phyloP scores from a whole-genome alignment of 257 asterid species.

The Solanum appendiculatum region DNA sequence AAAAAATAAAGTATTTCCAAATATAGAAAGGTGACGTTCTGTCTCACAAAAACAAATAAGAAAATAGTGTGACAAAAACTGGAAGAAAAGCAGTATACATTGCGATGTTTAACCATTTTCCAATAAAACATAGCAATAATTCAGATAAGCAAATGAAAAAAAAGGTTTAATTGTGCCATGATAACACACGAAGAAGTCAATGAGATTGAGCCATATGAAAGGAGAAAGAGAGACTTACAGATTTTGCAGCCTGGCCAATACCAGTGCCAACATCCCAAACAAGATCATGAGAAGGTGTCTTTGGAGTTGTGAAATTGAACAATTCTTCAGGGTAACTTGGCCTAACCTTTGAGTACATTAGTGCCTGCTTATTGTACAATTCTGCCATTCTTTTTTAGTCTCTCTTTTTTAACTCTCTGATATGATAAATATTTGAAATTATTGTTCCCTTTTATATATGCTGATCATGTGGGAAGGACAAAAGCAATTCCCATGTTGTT shows the following conservation, averaged over 20 bases:
- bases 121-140: neutral
- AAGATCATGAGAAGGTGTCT: neutral
- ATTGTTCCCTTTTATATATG: neutral
- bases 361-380: neutral
- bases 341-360: neutral
- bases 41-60: too few species aligned
- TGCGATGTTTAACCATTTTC: too few species aligned
- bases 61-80: too few species aligned
- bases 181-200: neutral
- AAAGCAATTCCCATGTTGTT: neutral
- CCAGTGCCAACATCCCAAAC: slow-evolving; percentile 2
- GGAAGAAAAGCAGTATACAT: too few species aligned
- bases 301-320: neutral
- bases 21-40: too few species aligned
- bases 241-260: neutral
- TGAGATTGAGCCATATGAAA: neutral
- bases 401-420: neutral
- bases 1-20: too few species aligned
- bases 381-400: neutral
- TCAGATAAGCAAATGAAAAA: neutral
- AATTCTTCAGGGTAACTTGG: neutral
- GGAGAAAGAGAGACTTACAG: neutral
- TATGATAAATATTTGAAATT: neutral
- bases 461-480: neutral
- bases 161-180: neutral